phyloP scores from a whole-genome alignment of 768 basidiomycete genomes.

The Saitozyma podzolica region DNA sequence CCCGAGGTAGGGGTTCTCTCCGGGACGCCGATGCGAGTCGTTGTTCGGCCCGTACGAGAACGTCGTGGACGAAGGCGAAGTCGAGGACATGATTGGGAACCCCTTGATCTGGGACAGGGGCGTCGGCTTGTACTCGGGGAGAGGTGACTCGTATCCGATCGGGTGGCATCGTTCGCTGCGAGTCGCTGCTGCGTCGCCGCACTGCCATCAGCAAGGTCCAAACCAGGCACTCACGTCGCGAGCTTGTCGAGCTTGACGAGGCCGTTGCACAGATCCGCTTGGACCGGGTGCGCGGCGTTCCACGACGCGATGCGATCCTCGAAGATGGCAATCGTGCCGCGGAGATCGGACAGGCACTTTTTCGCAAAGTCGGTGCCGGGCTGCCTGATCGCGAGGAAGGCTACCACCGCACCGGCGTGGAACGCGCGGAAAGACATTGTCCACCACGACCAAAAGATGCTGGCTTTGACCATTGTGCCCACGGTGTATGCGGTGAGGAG shows the following conservation, averaged over 20 bases:
- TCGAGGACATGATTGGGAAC: conserved; percentile 17
- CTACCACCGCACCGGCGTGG: conserved; percentile 41
- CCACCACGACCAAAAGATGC: conserved; percentile 51
- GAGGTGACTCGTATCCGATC: too few species aligned
- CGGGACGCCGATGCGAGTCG: background rate
- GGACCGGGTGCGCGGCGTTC: conserved; percentile 48
- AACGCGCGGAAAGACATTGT: conserved; percentile 47
- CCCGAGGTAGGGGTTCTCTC: background rate
- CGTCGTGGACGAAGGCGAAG: background rate
- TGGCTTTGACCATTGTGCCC: conserved; percentile 34
- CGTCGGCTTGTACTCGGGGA: conserved; percentile 3
- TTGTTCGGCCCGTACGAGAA: conserved; percentile 1
- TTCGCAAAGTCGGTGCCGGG: conserved; percentile 38
- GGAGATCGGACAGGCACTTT: conserved; percentile 43
- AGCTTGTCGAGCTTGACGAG: conserved; percentile 43
- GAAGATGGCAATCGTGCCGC: conserved; percentile 42
- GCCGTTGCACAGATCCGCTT: conserved; percentile 46
- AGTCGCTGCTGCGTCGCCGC: conserved; percentile 25
- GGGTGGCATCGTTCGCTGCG: background rate
- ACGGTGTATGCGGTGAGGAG: conserved; percentile 61
- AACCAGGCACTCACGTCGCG: conserved; percentile 31
- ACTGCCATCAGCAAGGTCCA: background rate
- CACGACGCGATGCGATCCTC: conserved; percentile 42
- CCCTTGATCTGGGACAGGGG: conserved; percentile 37
- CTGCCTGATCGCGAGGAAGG: conserved; percentile 48